Percentiles rank a stretch among this genome's conserved stretches.
These are phyloP conservation scores for Penicillium waksmanii DNA, from an alignment of 495 filamentous ascomycete species.

Conservation along the genomic window DNA sequence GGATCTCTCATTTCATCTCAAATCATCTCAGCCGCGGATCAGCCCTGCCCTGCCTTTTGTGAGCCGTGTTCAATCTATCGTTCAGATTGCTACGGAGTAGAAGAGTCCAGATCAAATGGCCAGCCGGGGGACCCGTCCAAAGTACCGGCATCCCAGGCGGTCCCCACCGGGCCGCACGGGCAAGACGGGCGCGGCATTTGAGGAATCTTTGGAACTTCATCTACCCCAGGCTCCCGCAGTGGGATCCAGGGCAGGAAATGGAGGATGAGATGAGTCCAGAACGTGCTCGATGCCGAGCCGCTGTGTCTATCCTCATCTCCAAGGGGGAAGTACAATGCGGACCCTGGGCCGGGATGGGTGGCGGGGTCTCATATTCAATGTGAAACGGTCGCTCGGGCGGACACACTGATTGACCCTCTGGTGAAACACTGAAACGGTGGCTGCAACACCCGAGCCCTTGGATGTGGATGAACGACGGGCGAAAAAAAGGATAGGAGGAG, in stretches of 20 bases:
- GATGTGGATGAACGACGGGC: constrained; percentile 2
- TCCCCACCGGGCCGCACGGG: constrained; percentile 6
- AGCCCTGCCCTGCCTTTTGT: constrained; percentile 2
- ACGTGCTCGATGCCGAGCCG: neutral
- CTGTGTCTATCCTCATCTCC: constrained; percentile 5
- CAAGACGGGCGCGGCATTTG: neutral
- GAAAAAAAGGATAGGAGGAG: neutral
- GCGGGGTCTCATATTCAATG: constrained; percentile 4
- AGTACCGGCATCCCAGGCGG: constrained; percentile 4
- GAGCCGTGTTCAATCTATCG: constrained; percentile 1
- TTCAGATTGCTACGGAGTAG: neutral
- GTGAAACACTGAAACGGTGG: constrained; percentile 18
- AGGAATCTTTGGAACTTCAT: constrained; percentile 11
- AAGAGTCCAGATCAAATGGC: constrained; percentile 2
- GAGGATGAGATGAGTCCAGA: constrained; percentile 1
- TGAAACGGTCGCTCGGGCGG: constrained; percentile 6
- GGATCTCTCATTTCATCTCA: neutral
- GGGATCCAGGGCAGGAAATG: neutral
- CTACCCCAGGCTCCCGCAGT: constrained; percentile 7
- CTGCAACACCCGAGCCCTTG: constrained; percentile 10
- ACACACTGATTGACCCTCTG: neutral
- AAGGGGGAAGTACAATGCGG: neutral
- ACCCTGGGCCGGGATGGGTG: neutral
- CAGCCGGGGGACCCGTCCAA: neutral
- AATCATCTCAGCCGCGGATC: neutral